Conservation (phyloP, 2,329 filamentous ascomycete species). For the Venturia nashicola region DNA sequence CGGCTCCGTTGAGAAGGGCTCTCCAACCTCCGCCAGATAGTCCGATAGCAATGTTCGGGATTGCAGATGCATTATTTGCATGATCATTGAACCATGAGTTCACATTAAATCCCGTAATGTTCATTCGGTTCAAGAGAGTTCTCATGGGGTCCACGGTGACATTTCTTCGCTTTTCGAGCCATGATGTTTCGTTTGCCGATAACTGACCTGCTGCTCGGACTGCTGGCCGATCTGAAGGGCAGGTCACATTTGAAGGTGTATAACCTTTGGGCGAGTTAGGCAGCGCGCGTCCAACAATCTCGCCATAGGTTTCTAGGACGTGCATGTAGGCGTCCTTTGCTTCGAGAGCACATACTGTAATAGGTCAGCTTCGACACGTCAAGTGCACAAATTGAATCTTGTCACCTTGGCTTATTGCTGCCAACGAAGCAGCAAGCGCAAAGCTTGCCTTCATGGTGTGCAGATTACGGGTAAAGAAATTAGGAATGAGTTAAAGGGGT, state of each 20-base stretch:
- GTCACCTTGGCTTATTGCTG: not conserved
- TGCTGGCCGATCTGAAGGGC: slow-evolving; percentile 54
- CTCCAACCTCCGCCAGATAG: slow-evolving; percentile 77
- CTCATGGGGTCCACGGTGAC: slow-evolving; percentile 66
- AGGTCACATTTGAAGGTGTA: slow-evolving; percentile 53
- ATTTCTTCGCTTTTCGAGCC: slow-evolving; percentile 59
- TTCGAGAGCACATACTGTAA: not conserved
- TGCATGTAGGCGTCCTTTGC: not conserved
- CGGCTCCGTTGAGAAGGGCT: slow-evolving; percentile 77
- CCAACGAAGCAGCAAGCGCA: not conserved
- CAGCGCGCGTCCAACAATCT: not conserved
- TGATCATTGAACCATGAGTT: slow-evolving; percentile 53
- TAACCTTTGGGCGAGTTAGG: slow-evolving; percentile 39
- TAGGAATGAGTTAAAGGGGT: too few species aligned
- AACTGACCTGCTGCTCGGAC: slow-evolving; percentile 53
- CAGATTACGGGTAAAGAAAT: not conserved
- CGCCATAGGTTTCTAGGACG: not conserved
- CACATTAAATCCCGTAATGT: slow-evolving; percentile 65
- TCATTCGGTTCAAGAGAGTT: slow-evolving; percentile 57
- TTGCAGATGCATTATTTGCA: slow-evolving; percentile 43
- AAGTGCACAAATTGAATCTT: not conserved
- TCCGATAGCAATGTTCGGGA: slow-evolving; percentile 64
- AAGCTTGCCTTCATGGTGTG: not conserved
- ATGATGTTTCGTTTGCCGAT: slow-evolving; percentile 58
- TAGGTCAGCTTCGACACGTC: not conserved